Evolutionary conservation across 2,329 filamentous ascomycete genomes (phyloP), one percentile per base, ranked within the genome.

Genomic region (Diaporthe citriasiana): DNA sequence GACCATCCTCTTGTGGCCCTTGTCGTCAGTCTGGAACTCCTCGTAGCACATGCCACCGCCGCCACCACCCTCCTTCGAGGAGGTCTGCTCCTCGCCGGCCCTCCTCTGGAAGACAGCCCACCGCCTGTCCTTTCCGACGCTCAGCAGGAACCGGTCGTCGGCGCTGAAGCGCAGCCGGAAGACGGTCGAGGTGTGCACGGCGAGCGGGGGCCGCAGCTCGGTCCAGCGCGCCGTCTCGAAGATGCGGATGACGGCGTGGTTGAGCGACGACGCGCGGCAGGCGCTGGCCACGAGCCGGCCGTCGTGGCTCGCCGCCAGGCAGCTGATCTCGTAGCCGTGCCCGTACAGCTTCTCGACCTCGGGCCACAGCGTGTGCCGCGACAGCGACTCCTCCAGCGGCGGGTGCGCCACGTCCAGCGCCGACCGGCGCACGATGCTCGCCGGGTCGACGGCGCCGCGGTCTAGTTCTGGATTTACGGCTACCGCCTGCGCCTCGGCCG

Each of bases 281-380:
- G 97, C 95, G 70, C 95, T 98, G 42, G 97, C 97, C 19, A 99
- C 89, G 30, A 98, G 83, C 4, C 83, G 86, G 17, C 93, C 93
- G 78, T 95, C 92, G 79, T 94, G 90, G 79, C 91, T 95, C 10
- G 93, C 89, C 15, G 95, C 94, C 22, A 98, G 90, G 50, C 94
- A 93, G 2, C 95, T 97, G 66, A 99, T 96, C 83, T 99, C 97
- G 84, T 98, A 98, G 40, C 97, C 97, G 83, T 99, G 97, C 1
- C 97, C 97, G 83, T 99, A 99, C 1, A 99, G 89, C 85, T 99
- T 99, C 83, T 99, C 97, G 9, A 91, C 91, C 81, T 99, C 97
- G 4, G 97, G 97, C 95, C 95, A 99, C 42, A 99, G 90, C 0
- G 97, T 97, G 82, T 97, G 92, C 12, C 95, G 92, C 33, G 95